Evolutionary conservation across 2,329 filamentous ascomycete genomes (phyloP).

Genomic region (Gaeumannomyces tritici): DNA sequence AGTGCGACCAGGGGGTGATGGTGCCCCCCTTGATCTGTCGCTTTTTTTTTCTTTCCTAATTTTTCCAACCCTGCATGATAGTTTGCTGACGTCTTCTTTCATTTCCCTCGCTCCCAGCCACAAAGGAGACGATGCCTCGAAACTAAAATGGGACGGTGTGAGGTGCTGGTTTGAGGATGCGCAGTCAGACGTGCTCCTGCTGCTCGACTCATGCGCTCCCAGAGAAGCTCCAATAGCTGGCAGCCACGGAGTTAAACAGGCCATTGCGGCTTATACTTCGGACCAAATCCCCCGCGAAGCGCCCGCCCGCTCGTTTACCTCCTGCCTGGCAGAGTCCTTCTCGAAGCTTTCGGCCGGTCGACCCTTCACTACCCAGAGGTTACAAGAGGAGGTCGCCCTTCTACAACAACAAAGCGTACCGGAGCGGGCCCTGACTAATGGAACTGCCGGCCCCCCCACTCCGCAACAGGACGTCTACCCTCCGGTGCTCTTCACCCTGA

Average conservation of each 20-base stretch:
- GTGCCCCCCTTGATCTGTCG: too few species aligned
- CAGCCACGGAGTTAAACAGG: slow-evolving; percentile 49
- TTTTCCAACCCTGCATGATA: neutral
- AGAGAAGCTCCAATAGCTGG: slow-evolving; percentile 39
- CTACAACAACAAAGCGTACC: slow-evolving; percentile 34
- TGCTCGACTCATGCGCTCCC: slow-evolving; percentile 53
- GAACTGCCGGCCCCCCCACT: slow-evolving; percentile 25
- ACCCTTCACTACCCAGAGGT: slow-evolving; percentile 45
- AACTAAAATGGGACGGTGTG: slow-evolving; percentile 54
- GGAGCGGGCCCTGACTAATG: slow-evolving; percentile 36
- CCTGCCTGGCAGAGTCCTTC: slow-evolving; percentile 45
- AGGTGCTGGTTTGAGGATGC: slow-evolving; percentile 53
- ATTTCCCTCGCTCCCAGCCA: slow-evolving; percentile 30
- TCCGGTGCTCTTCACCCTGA: slow-evolving; percentile 47
- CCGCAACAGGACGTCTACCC: slow-evolving; percentile 19
- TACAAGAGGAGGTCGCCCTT: slow-evolving; percentile 45
- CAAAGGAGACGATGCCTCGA: slow-evolving; percentile 45
- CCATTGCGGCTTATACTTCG: slow-evolving; percentile 48
- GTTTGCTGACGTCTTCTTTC: slow-evolving; percentile 9
- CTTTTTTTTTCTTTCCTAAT: neutral
- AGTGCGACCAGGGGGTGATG: too few species aligned
- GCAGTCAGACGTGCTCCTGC: slow-evolving; percentile 51
- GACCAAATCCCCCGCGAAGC: slow-evolving; percentile 37
- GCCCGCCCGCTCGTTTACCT: slow-evolving; percentile 47
- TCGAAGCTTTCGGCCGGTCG: slow-evolving; percentile 39